Evolutionary conservation across 208 protist genomes (phyloP).

Genomic region (Trypanosoma boissoni): DNA sequence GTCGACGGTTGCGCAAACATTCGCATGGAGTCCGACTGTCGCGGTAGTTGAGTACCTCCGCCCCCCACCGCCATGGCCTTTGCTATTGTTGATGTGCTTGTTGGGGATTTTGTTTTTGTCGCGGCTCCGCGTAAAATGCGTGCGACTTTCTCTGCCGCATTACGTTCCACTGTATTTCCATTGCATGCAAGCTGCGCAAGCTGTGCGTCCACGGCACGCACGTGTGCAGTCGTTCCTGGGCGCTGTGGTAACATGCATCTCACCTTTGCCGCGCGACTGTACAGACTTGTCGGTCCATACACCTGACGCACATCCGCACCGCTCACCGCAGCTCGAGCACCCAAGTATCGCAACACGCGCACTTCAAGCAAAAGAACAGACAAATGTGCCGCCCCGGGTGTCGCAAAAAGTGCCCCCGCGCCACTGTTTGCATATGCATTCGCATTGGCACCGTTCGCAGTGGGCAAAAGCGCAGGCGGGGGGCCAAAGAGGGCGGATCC

Average conservation of each 20-base stretch:
- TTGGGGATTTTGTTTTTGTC: neutral
- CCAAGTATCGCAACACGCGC: constrained; percentile 62
- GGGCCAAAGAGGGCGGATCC: neutral
- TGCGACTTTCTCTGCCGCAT: constrained; percentile 16
- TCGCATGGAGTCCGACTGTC: no score
- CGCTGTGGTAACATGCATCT: constrained; percentile 17
- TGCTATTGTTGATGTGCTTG: neutral
- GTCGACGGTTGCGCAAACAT: constrained; percentile 23
- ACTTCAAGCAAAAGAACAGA: constrained; percentile 76
- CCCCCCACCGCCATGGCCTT: neutral
- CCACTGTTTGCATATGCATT: neutral
- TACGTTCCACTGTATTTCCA: constrained; percentile 30
- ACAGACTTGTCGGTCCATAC: constrained; percentile 26
- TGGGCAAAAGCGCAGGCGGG: constrained; percentile 21
- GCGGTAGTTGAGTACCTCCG: no score
- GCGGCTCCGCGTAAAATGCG: constrained; percentile 9
- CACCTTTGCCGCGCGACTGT: constrained; percentile 17
- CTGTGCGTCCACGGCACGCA: constrained; percentile 33
- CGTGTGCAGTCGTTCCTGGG: constrained; percentile 43
- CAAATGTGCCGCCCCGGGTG: constrained; percentile 48
- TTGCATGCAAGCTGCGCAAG: constrained; percentile 36
- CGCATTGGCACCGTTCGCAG: constrained; percentile 4
- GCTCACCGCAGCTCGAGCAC: constrained; percentile 16
- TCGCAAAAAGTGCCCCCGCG: constrained; percentile 26
- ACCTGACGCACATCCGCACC: constrained; percentile 4